Evolutionary conservation across 1,284 basidiomycete genomes (phyloP).

Genomic region (Phylloporus sp.): DNA sequence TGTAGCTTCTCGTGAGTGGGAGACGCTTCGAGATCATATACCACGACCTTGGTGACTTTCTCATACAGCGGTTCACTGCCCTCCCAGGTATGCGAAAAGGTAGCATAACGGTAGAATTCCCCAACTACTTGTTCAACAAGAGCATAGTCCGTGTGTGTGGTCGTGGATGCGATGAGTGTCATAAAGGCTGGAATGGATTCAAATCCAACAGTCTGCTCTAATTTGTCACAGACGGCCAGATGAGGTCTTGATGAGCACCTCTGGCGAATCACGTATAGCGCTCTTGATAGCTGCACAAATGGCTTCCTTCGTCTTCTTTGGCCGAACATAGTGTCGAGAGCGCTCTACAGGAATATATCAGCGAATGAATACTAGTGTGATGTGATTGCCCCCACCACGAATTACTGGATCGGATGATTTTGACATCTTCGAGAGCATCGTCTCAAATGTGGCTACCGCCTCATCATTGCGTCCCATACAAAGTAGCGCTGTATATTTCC

Average conservation of each 20-base stretch:
- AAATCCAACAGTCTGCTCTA: constrained; percentile 1
- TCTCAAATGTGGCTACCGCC: background rate
- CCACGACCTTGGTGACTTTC: background rate
- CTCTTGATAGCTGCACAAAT: constrained; percentile 1
- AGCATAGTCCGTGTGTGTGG: background rate
- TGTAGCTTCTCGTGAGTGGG: background rate
- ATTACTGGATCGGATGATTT: background rate
- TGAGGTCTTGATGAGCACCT: constrained; percentile 14
- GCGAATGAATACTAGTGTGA: background rate
- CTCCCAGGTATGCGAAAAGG: background rate
- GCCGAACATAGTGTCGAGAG: background rate
- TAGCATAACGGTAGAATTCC: background rate
- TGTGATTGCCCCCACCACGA: background rate
- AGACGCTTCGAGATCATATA: constrained; percentile 4
- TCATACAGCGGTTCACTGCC: constrained; percentile 16
- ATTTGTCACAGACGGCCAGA: constrained; percentile 17
- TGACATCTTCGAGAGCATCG: background rate
- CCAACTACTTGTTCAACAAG: background rate
- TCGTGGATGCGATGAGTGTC: background rate
- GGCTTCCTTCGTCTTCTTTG: background rate
- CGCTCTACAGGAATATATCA: background rate
- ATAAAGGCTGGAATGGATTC: background rate
- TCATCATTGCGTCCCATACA: background rate
- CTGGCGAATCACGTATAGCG: constrained; percentile 9
- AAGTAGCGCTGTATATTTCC: background rate